These are phyloP conservation scores for Linnemannia schmuckeri DNA, from an alignment of 192 early-diverging fungal genomes.

Conservation along the genomic window DNA sequence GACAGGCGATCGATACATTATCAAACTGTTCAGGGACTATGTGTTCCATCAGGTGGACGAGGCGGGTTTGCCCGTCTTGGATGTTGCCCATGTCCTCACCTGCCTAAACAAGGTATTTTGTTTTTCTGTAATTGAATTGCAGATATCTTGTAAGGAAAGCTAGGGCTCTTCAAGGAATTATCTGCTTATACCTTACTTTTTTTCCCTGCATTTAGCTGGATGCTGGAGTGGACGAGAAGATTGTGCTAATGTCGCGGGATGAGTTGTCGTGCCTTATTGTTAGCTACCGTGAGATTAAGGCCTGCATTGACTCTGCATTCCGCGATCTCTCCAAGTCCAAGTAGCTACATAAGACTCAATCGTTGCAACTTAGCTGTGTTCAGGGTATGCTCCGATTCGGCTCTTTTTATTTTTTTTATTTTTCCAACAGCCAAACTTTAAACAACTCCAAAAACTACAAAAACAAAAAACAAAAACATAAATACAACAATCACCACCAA, in stretches of 20 bases:
- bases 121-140: neutral
- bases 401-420: neutral
- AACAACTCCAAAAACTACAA: neutral
- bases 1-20: constrained; percentile 97
- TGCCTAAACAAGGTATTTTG: constrained; percentile 93
- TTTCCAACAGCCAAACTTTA: neutral
- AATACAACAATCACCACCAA: neutral
- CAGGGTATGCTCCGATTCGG: neutral
- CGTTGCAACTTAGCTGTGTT: neutral
- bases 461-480: too few relatives aligned
- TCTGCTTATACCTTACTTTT: neutral
- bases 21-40: constrained; percentile 98
- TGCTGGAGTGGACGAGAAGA: constrained; percentile 92
- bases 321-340: constrained; percentile 74
- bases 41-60: constrained; percentile 97
- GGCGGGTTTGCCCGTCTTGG: constrained; percentile 83
- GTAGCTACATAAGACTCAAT: neutral
- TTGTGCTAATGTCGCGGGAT: constrained; percentile 96
- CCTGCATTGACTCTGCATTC: constrained; percentile 90
- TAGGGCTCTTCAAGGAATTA: neutral
- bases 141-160: neutral
- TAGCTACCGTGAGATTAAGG: constrained; percentile 94
- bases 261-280: constrained; percentile 98
- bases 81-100: constrained; percentile 92
- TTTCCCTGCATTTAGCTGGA: constrained; percentile 76